These are phyloP conservation scores for Dianthus caryophyllus DNA, from an alignment of 148 eudicot genomes.

Conservation along the genomic window DNA sequence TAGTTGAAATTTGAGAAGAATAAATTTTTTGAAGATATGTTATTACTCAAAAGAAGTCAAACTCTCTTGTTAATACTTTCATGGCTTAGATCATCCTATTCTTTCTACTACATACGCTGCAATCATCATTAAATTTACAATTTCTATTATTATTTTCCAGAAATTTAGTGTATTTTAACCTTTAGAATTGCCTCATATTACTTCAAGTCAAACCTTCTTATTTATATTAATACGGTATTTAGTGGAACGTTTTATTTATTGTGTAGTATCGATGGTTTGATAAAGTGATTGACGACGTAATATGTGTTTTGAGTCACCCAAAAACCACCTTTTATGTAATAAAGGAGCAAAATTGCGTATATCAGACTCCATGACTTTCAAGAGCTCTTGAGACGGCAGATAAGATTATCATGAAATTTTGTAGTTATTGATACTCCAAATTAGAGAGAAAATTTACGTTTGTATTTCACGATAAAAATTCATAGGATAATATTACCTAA, in stretches of 20 bases:
- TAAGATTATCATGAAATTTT: too few species aligned
- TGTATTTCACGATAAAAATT: too few species aligned
- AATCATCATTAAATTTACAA: background rate
- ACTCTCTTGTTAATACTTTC: slow-evolving; percentile 16
- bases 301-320: background rate
- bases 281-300: background rate
- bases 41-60: slow-evolving; percentile 23
- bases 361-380: too few species aligned
- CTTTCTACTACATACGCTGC: slow-evolving; percentile 4
- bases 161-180: background rate
- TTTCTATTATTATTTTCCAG: background rate
- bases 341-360: too few species aligned
- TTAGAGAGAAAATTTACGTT: too few species aligned
- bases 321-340: too few species aligned
- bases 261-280: background rate
- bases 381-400: too few species aligned
- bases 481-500: slow-evolving; percentile 7
- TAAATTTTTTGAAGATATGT: slow-evolving; percentile 23
- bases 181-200: slow-evolving; percentile 19
- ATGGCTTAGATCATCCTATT: slow-evolving; percentile 24
- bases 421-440: too few species aligned
- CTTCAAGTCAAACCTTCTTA: slow-evolving; percentile 16
- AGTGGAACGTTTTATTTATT: background rate
- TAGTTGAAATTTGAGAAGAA: slow-evolving; percentile 42
- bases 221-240: background rate